Evolutionary conservation across 225 moss, liverwort and hornwort genomes (phyloP).

Genomic region (Bryoerythrophyllum caledonicum): DNA sequence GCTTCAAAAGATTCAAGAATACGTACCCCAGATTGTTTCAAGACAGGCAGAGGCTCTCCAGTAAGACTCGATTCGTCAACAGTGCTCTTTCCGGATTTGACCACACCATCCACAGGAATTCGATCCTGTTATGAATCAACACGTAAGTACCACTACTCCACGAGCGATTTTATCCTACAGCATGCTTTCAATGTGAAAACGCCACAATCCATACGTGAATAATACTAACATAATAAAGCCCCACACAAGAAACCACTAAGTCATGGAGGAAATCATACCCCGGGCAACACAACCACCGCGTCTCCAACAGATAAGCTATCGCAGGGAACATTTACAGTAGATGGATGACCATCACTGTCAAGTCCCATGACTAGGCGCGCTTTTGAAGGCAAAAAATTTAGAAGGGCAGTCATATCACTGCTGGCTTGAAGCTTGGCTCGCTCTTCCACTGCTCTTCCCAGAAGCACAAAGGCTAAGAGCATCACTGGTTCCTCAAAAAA

Average conservation of each 20-base stretch:
- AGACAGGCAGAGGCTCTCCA: constrained; percentile 89
- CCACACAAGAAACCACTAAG: too few relatives aligned
- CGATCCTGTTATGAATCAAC: constrained; percentile 65
- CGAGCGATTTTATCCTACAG: too few relatives aligned
- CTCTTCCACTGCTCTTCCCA: constrained; percentile 96
- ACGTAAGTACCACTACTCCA: background rate
- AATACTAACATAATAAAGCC: too few relatives aligned
- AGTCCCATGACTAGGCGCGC: constrained; percentile 79
- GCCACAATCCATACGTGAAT: too few relatives aligned
- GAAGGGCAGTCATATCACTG: constrained; percentile 94
- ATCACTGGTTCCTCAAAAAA: constrained; percentile 99
- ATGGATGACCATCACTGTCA: constrained; percentile 55
- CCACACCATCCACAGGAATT: constrained; percentile 92
- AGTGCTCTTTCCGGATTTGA: constrained; percentile 83
- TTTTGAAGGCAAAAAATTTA: constrained; percentile 83
- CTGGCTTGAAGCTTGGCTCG: constrained; percentile 95
- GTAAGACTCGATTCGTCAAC: constrained; percentile 99
- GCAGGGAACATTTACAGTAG: constrained; percentile 81
- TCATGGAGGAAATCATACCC: constrained; percentile 64
- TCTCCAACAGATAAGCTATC: constrained; percentile 89
- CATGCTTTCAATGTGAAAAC: too few relatives aligned
- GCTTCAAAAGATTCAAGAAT: background rate
- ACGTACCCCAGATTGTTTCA: constrained; percentile 85
- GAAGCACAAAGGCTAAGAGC: constrained; percentile 92
- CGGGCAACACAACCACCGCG: constrained; percentile 87